Evolutionary conservation across 495 filamentous ascomycete species (phyloP).

Genomic region (Penicillium riverlandense): DNA sequence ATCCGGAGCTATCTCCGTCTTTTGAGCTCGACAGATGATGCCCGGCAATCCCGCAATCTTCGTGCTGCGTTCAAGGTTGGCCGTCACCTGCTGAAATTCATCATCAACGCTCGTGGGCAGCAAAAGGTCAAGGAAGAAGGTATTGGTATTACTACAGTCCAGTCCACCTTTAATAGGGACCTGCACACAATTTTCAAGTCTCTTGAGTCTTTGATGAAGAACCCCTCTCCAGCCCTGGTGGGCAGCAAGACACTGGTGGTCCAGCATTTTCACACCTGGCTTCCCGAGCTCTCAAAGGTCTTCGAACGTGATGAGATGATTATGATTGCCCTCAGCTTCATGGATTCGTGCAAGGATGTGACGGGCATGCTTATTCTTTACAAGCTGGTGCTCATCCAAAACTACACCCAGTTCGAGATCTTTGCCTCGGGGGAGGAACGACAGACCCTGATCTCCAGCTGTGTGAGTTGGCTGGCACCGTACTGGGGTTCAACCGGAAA

Average conservation of each 20-base stretch:
- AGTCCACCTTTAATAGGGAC: conserved; percentile 74
- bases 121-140: conserved; percentile 84
- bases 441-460: conserved; percentile 67
- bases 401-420: conserved; percentile 71
- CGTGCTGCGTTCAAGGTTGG: conserved; percentile 94
- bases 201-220: conserved; percentile 82
- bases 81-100: conserved; percentile 87
- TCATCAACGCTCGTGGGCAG: conserved; percentile 79
- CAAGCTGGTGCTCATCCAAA: conserved; percentile 86
- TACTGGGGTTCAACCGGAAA: conserved; percentile 78
- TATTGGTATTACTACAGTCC: conserved; percentile 75
- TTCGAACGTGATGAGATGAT: conserved; percentile 79
- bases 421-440: conserved; percentile 73
- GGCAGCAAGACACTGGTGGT: conserved; percentile 93
- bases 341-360: conserved; percentile 81
- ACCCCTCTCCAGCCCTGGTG: conserved; percentile 72
- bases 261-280: conserved; percentile 94
- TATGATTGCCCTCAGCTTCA: conserved; percentile 84
- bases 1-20: conserved; percentile 80
- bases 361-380: conserved; percentile 93
- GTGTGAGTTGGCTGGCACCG: conserved; percentile 82
- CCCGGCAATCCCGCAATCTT: conserved; percentile 72
- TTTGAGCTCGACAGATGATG: conserved; percentile 68
- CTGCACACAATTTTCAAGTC: conserved; percentile 82
- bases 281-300: conserved; percentile 75